Conservation (phyloP, 2,329 filamentous ascomycete species). For the Penicillium sp. region DNA sequence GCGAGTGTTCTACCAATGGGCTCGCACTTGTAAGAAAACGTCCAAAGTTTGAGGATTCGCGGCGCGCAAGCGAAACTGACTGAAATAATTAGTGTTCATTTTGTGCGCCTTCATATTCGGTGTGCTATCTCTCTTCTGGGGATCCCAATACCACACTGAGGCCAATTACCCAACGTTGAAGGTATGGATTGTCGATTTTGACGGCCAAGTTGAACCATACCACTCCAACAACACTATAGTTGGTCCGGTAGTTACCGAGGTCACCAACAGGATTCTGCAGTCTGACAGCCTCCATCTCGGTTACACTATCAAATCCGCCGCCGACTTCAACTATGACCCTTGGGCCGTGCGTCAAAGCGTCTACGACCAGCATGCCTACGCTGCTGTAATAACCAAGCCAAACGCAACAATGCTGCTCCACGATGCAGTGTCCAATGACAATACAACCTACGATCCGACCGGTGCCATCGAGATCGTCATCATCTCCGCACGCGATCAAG, state of each 20-base stretch:
- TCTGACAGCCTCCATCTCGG: constrained; percentile 47
- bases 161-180: constrained; percentile 49
- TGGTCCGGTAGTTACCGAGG: constrained; percentile 53
- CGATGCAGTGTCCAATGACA: constrained; percentile 53
- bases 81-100: constrained; percentile 29
- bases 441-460: constrained; percentile 59
- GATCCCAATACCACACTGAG: constrained; percentile 53
- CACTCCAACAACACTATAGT: constrained; percentile 51
- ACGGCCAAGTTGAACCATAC: constrained; percentile 55
- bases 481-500: constrained; percentile 57
- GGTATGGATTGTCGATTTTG: constrained; percentile 63
- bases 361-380: constrained; percentile 60
- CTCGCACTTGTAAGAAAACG: constrained; percentile 21
- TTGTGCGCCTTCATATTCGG: constrained; percentile 56
- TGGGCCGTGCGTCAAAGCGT: constrained; percentile 57
- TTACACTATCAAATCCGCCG: constrained; percentile 49
- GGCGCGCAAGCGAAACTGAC: constrained; percentile 2
- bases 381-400: constrained; percentile 60
- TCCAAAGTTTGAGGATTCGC: background rate
- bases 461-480: constrained; percentile 59
- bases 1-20: constrained; percentile 24
- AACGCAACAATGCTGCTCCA: constrained; percentile 61
- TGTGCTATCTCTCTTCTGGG: constrained; percentile 63
- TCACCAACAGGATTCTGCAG: constrained; percentile 46
- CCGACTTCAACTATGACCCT: constrained; percentile 56